Evolutionary conservation across 2,329 filamentous ascomycete species (phyloP), one percentile per base, ranked within the genome.

Genomic region (Xylariales sp.): DNA sequence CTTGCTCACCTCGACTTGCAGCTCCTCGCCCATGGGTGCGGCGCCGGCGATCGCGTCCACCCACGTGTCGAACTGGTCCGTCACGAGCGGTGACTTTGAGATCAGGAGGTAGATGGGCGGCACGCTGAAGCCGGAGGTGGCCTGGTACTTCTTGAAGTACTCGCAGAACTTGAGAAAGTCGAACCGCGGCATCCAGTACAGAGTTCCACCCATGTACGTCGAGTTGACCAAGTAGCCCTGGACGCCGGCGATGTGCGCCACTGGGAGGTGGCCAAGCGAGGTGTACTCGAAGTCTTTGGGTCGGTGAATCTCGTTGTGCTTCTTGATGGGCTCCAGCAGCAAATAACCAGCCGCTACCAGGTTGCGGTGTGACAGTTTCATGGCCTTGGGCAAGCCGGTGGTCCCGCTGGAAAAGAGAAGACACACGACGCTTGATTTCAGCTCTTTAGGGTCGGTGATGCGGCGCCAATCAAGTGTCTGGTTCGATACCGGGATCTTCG

Each of bases 171-270:
- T 60, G 3, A 55, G 52, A 41, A 78, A 76, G 42, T 77, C 68
- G 52, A 83, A 83, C 28, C 63, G 66, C 4, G 67, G 61, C 78
- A 83, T 82, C 78, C 78, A 83, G 62, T 76, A 82, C 3, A 75
- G 64, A 1, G 62, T 56, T 4, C 66, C 66, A 21, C 65, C 71
- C 25, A 65, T 54, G 41, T 67, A 70, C 8, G 58, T 51, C 1
- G 54, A 50, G 29, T 62, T 61, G 32, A 69, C 46, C 11, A 72
- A 57, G 42, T 70, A 70, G n/a, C 59, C 55, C 38, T 65, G 61
- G 2, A 70, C 44, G 4, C 68, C 69, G 4, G 69, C 67, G 19
- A 72, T 65, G 48, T 73, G 69, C 2, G 67, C 66, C 1, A 63
- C 57, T 0, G 69, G 69, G 0, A 72, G 49, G 43, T 72, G 69